These are phyloP conservation scores for Coprinopsis strossmayeri DNA, from an alignment of 768 basidiomycete species.

Conservation along the genomic window DNA sequence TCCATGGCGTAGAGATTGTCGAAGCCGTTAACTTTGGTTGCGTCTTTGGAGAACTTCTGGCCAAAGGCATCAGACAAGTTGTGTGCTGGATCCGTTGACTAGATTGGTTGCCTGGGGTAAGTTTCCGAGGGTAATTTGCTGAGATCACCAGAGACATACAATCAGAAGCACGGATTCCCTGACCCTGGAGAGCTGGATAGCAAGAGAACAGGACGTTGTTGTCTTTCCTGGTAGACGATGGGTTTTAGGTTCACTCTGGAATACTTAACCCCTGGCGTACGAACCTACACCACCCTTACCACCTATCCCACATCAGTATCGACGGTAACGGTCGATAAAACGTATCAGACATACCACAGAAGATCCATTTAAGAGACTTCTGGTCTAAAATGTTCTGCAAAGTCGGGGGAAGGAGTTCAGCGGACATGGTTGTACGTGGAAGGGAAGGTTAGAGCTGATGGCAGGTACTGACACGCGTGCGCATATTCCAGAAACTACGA, in stretches of 20 bases:
- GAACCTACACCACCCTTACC: constrained; percentile 97
- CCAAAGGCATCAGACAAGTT: constrained; percentile 98
- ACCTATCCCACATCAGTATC: constrained; percentile 42
- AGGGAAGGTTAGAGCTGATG: too few relatives aligned
- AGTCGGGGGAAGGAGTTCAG: constrained; percentile 58
- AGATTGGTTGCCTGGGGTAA: constrained; percentile 4
- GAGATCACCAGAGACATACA: constrained; percentile 43
- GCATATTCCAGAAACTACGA: neutral
- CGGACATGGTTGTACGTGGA: constrained; percentile 1
- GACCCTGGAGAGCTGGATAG: constrained; percentile 87
- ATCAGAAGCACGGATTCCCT: constrained; percentile 97
- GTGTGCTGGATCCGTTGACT: constrained; percentile 99
- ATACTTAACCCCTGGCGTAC: constrained; percentile 14
- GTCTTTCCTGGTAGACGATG: constrained; percentile 71
- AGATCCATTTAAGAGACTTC: constrained; percentile 94
- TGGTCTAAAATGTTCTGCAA: constrained; percentile 96
- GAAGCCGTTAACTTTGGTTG: constrained; percentile 96
- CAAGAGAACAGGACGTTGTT: constrained; percentile 94
- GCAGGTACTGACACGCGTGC: constrained; percentile 6
- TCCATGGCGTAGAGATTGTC: constrained; percentile 98
- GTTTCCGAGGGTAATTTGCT: neutral
- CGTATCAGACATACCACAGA: constrained; percentile 68
- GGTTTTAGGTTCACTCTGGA: neutral
- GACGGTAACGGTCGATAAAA: constrained; percentile 5
- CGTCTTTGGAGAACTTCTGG: constrained; percentile 99